Evolutionary conservation across 208 protist species (phyloP).

Genomic region (Angomonas deanei): DNA sequence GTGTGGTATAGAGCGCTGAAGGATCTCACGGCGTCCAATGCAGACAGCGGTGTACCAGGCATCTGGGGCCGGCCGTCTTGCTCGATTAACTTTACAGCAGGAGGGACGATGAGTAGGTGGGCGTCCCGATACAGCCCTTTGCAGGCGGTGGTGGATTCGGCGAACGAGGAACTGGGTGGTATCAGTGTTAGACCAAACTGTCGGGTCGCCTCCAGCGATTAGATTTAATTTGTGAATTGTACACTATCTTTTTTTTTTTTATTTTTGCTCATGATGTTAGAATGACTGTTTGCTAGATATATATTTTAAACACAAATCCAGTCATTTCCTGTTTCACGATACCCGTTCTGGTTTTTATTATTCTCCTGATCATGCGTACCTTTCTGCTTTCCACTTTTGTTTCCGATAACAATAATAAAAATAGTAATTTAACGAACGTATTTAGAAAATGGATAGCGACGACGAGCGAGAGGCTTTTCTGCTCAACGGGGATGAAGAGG

Average conservation of each 20-base stretch:
- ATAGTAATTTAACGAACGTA: no score
- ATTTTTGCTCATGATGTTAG: slow-evolving; percentile 7
- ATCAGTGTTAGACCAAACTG: neutral
- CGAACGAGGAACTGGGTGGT: neutral
- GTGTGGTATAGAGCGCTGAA: slow-evolving; percentile 59
- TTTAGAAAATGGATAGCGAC: neutral
- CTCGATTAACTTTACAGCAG: slow-evolving; percentile 12
- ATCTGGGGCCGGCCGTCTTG: slow-evolving; percentile 42
- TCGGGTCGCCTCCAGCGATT: slow-evolving; percentile 25
- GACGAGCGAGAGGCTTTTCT: neutral
- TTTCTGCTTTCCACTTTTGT: no score
- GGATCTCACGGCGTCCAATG: slow-evolving; percentile 37
- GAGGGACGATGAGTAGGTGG: slow-evolving; percentile 34
- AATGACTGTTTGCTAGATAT: neutral
- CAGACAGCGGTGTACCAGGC: slow-evolving; percentile 21
- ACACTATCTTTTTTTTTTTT: slow-evolving; percentile 6
- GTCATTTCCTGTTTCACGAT: no score
- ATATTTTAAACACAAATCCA: no score
- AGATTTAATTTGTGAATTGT: neutral
- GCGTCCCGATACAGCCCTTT: slow-evolving; percentile 48
- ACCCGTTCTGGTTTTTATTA: no score
- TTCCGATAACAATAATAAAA: no score
- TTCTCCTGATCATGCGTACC: no score
- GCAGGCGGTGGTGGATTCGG: slow-evolving; percentile 29
- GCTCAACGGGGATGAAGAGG: neutral